Evolutionary conservation across 2,329 filamentous ascomycete species (phyloP).

Genomic region (Didymellaceae sp.): DNA sequence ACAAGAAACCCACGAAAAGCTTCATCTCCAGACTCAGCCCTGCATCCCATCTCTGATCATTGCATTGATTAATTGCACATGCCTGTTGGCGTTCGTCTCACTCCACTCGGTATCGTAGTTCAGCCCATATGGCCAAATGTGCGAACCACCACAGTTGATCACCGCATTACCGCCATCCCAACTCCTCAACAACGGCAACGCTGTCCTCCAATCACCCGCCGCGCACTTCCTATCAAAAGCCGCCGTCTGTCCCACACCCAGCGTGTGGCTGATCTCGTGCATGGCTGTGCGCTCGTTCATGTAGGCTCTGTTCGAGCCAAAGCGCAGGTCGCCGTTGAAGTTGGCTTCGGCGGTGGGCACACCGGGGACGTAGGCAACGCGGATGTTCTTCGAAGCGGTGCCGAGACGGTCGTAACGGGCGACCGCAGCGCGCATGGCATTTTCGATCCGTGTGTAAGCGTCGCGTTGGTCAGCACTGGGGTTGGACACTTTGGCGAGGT

Average conservation of each 20-base stretch:
- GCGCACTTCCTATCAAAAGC: constrained; percentile 40
- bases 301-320: constrained; percentile 42
- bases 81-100: constrained; percentile 43
- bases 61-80: constrained; percentile 43
- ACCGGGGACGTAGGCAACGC: constrained; percentile 39
- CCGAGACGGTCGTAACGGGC: constrained; percentile 35
- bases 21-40: not conserved
- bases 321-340: constrained; percentile 45
- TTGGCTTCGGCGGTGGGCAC: constrained; percentile 45
- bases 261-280: constrained; percentile 45
- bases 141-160: constrained; percentile 42
- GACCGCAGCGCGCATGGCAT: constrained; percentile 41
- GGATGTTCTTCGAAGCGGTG: constrained; percentile 34
- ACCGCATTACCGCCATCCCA: constrained; percentile 40
- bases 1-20: not conserved
- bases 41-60: constrained; percentile 40
- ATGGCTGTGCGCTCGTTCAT: constrained; percentile 46
- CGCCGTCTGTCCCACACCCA: constrained; percentile 43
- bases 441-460: constrained; percentile 41
- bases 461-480: constrained; percentile 42
- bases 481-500: constrained; percentile 34
- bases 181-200: constrained; percentile 38
- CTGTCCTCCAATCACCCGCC: constrained; percentile 42
- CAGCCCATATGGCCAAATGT: constrained; percentile 47
- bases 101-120: constrained; percentile 47